A percentile compares a stretch with the other conserved stretches of the same genome.
Evolutionary conservation across 257 asterid genomes (phyloP).

Genomic region (Lycium barbarum): DNA sequence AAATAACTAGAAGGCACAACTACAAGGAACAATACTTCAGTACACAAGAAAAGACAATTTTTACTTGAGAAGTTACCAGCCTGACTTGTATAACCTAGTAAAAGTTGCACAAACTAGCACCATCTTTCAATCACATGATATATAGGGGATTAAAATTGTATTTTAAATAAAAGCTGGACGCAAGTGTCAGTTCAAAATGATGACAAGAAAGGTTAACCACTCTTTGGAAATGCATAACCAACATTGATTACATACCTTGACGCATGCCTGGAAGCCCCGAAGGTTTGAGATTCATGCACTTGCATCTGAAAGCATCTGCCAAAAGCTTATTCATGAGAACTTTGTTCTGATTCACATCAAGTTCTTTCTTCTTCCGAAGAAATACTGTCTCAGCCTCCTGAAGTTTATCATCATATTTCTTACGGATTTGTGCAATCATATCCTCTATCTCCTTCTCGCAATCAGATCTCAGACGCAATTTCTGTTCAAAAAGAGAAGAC

Average conservation of each 20-base stretch:
- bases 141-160: constrained; percentile 2
- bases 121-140: neutral
- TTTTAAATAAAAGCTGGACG: neutral
- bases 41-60: neutral
- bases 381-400: constrained; percentile 54
- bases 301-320: constrained; percentile 59
- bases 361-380: constrained; percentile 43
- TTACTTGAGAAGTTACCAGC: constrained; percentile 1
- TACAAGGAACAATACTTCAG: constrained; percentile 40
- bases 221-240: constrained; percentile 10
- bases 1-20: constrained; percentile 46
- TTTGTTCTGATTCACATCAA: constrained; percentile 45
- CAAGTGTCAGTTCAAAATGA: neutral
- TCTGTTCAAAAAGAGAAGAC: constrained; percentile 48
- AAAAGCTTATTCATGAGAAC: constrained; percentile 56
- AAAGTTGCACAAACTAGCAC: constrained; percentile 4
- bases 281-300: constrained; percentile 54
- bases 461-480: constrained; percentile 50
- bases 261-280: constrained; percentile 48
- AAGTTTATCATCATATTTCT: constrained; percentile 54
- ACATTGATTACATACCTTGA: constrained; percentile 58
- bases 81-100: constrained; percentile 4
- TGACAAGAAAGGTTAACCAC: neutral
- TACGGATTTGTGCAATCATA: constrained; percentile 49
- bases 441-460: constrained; percentile 68